Evolutionary conservation across 140 eudicot species (phyloP), one percentile per base, ranked within the genome.

Genomic region (Cichorium intybus): DNA sequence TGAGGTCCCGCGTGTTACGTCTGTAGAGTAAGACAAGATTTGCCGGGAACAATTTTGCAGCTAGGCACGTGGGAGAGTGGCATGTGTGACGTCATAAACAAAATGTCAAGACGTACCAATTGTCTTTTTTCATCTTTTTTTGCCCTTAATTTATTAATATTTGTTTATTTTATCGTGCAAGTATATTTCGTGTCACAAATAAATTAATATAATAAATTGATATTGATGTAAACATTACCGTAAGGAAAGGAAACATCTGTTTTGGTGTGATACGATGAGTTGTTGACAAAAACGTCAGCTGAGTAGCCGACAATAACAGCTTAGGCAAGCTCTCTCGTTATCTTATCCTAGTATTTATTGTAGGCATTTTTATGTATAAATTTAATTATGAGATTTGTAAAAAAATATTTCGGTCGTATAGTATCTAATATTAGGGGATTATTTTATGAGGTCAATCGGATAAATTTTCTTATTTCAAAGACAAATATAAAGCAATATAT

Each of bases 21-120:
- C 51, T 51, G 46, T 51, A 39, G 62, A 47, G 57, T 28, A 62
- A 45, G 77, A 72, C 77, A 64, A 73, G 62, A 29, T 23, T 71
- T 75, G 65, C 81, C 58, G 67, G 81, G 75, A 51, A 61, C 49
- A 75, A 28, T 63, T 78, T 75, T 62, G 66, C 50, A 72, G 57
- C 8, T n/a, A 21, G 28, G 59, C 71, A 72, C 41, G 71, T 72
- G 77, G 62, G 64, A 61, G 63, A 26, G 69, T 53, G 77, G 35
- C 70, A 72, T 64, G 77, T 71, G 70, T 51, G 47, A 62, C 45
- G 77, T 27, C 71, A 60, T 72, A 58, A 73, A 35, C 33, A 23
- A 31, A 33, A 10, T 4, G 68, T 43, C 37, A 1, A 41, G 4
- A 8, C 10, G 49, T 31, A 47, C 17, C 24, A 6, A 64, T 4